Conservation (phyloP, 768 basidiomycete species). For the Calvatia gigantea region DNA sequence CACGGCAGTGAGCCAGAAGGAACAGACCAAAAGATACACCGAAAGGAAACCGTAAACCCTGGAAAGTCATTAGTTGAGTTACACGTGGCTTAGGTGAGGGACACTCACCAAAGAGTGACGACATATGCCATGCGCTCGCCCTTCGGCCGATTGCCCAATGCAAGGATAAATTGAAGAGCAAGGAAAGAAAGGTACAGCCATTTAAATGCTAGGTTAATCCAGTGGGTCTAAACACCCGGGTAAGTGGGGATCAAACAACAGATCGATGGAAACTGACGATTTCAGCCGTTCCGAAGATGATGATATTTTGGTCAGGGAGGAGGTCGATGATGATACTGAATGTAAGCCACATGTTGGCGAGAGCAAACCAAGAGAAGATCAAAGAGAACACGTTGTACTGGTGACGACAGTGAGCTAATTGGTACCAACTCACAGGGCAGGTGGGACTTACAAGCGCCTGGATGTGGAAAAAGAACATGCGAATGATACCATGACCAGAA, state of each 20-base stretch:
- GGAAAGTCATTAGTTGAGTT: no score
- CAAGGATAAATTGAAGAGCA: slow-evolving; percentile 66
- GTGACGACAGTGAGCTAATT: background rate
- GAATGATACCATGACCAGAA: slow-evolving; percentile 81
- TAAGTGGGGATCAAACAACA: background rate
- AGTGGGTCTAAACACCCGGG: slow-evolving; percentile 65
- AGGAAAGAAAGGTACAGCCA: slow-evolving; percentile 88
- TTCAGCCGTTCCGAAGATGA: slow-evolving; percentile 68
- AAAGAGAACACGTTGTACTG: slow-evolving; percentile 86
- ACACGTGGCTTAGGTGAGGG: no score
- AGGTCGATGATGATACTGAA: slow-evolving; percentile 94
- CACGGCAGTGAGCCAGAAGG: slow-evolving; percentile 76
- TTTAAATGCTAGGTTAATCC: slow-evolving; percentile 79
- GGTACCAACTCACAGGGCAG: background rate
- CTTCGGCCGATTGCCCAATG: slow-evolving; percentile 79
- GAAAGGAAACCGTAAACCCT: slow-evolving; percentile 86
- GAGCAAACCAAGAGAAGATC: slow-evolving; percentile 89
- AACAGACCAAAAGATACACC: slow-evolving; percentile 83
- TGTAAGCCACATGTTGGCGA: slow-evolving; percentile 93
- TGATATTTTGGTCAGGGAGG: slow-evolving; percentile 49
- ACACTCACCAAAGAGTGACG: slow-evolving; percentile 66
- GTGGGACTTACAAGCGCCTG: slow-evolving; percentile 74
- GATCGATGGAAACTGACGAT: slow-evolving; percentile 48
- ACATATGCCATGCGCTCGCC: slow-evolving; percentile 77
- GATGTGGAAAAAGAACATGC: slow-evolving; percentile 96